Base-by-base conservation (phyloP, 345 rosid genomes). In the Melaleuca quinquenervia region DNA sequence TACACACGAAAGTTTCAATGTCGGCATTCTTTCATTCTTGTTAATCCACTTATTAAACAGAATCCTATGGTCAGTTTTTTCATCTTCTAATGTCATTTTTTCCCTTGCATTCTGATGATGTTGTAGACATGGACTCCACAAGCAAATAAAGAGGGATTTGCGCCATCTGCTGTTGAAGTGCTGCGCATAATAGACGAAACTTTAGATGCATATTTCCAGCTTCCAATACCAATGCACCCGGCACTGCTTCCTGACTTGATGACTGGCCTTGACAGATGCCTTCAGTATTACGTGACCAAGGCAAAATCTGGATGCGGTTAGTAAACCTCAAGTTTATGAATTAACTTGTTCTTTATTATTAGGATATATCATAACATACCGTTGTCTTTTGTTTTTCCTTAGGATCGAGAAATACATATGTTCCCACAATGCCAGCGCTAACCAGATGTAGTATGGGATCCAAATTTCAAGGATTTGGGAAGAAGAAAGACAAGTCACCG, bases 251-350 rank as follows among this genome's bases (percentile, higher is more conserved):
- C 99, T 84, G 97, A 96, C 89, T 92, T 97, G 92, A 92, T 95
- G 86, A 83, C 92, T 83, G 98, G 99, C 82, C 91, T 97, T 56
- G 99, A 97, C 90, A 95, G 89, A 91, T 96, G 95, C 86, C 96
- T 96, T 91, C 98, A 94, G 82, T 93, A 94, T 89, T 97, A 94
- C 88, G 95, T 91, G 85, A 92, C 90, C 50, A 96, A 95, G 91
- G 95, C 97, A 32, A 96, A 94, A 92, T 94, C 98, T 85, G 99
- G 99, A 87, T 96, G 98, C 44, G 99, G 99, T 97, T 92, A 89
- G 84, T 52, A 27, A 16, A 48, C 85, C 60, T 80, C 76, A 26
- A 87, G 88, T 88, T 89, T 84, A 50, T 26, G 86, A 85, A 80
- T 84, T 84, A 78, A 78, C 64, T 36, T 54, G 12, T 16, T 74